Conservation (phyloP, 495 filamentous ascomycete genomes). For the Aspergillus saccharolyticus region DNA sequence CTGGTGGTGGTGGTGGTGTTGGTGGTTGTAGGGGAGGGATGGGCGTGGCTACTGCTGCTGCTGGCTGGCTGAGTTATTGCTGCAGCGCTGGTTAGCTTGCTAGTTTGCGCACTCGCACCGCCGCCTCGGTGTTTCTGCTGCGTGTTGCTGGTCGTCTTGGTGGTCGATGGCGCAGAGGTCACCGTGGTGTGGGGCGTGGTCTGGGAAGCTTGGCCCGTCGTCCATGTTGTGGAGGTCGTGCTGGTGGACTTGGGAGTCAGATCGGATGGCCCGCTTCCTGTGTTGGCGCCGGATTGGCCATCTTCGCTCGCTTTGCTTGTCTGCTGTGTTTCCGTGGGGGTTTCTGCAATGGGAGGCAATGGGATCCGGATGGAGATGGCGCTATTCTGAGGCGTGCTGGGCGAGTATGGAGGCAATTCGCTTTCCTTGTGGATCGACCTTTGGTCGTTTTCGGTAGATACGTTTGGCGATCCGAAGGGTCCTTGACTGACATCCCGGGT, state of each 20-base stretch:
- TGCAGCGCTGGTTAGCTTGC: neutral
- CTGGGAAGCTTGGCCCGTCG: neutral
- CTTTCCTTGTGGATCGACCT: too few species aligned
- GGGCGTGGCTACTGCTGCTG: slow-evolving; percentile 13
- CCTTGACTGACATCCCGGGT: too few species aligned
- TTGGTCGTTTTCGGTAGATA: too few species aligned
- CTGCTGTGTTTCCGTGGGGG: neutral
- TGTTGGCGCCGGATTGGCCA: neutral
- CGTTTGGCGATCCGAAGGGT: too few species aligned
- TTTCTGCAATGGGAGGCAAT: slow-evolving; percentile 10
- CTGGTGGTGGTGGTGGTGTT: neutral
- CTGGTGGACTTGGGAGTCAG: slow-evolving; percentile 12
- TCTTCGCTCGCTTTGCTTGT: neutral
- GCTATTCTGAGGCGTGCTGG: neutral
- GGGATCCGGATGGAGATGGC: slow-evolving; percentile 4
- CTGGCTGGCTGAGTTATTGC: neutral
- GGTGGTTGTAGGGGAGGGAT: slow-evolving; percentile 4
- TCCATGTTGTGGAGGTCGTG: slow-evolving; percentile 10
- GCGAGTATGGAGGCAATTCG: too few species aligned
- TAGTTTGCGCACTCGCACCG: neutral
- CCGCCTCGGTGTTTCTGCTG: neutral
- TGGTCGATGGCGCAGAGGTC: slow-evolving; percentile 1
- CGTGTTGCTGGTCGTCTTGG: neutral
- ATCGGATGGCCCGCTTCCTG: neutral
- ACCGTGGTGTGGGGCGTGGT: slow-evolving; percentile 10